Base-by-base conservation (phyloP, 2,329 filamentous ascomycete genomes). In the Exophiala sp. region DNA sequence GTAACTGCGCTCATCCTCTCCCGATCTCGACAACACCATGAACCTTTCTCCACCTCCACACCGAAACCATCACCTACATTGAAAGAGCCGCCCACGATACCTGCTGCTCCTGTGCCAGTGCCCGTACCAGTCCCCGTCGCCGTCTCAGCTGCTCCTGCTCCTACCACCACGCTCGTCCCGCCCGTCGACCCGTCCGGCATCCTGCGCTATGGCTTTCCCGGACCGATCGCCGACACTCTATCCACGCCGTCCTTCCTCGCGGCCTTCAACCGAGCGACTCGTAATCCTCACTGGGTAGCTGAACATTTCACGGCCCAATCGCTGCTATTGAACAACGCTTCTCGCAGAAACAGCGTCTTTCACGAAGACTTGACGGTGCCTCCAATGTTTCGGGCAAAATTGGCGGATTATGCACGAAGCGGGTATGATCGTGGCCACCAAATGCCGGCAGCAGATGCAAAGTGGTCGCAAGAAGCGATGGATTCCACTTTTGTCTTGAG, bases 371-470 rank as follows among this genome's bases (percentile, higher is more conserved):
- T 76, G 2, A 69, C 70, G 19, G 84, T 98, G 47, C 93, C 93
- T 0, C 77, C 85, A 45, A 83, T 86, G 70, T 98, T 96, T 76
- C 85, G 90, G 57, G 93, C 87, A 51, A 85, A 84, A 68, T 77
- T 98, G 50, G 85, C 88, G 68, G 93, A 98, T 75, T 98, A 98
- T 74, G 90, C 84, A 74, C 86, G 91, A 59, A 90, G 84, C 32
- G 93, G 93, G 63, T 98, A 94, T 68, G 93, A 98, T 69, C 81
- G 93, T 30, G 93, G 93, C 54, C 93, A 98, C 72, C 93, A 98
- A 72, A 91, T 97, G 8, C 93, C 93, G 8, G 93, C 93, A 4
- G 93, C 93, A 34, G 93, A 98, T 70, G 88, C 86, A 49, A 95
- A 94, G 73, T 98, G 93, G 90, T 87, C 83, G 56, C 93, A 98